These are phyloP conservation scores for Penicillium nucicola DNA, from an alignment of 495 filamentous ascomycete genomes.

Conservation along the genomic window DNA sequence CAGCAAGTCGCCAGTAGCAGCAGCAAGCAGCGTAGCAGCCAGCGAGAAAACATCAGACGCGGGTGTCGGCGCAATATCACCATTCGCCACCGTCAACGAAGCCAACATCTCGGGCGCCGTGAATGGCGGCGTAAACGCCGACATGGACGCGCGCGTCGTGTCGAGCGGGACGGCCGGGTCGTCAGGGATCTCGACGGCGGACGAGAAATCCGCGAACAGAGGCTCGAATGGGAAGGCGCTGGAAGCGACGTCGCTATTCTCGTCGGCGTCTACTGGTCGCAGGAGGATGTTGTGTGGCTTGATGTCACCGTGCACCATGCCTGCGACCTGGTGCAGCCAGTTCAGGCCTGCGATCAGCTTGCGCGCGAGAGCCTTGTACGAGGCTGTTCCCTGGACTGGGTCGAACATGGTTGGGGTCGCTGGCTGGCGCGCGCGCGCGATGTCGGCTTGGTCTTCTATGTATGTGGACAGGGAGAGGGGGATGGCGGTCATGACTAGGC, in stretches of 20 bases:
- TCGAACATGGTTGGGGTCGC: constrained; percentile 51
- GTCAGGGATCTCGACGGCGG: constrained; percentile 38
- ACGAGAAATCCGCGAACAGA: constrained; percentile 59
- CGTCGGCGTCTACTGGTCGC: constrained; percentile 13
- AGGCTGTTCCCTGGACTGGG: constrained; percentile 39
- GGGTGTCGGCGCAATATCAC: constrained; percentile 12
- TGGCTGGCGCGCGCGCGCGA: constrained; percentile 22
- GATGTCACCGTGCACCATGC: constrained; percentile 46
- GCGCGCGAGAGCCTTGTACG: constrained; percentile 45
- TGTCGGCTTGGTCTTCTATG: constrained; percentile 36
- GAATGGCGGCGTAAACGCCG: constrained; percentile 56
- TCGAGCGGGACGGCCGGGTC: constrained; percentile 11
- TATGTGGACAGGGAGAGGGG: constrained; percentile 49
- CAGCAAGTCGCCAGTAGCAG: constrained; percentile 50
- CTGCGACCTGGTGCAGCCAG: constrained; percentile 46
- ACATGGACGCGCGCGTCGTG: constrained; percentile 26
- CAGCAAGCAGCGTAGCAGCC: constrained; percentile 52
- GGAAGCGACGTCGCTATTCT: background rate
- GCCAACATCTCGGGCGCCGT: constrained; percentile 53
- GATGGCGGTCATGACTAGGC: constrained; percentile 53
- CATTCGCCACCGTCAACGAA: constrained; percentile 27
- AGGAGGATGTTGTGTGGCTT: constrained; percentile 46
- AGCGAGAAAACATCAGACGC: constrained; percentile 47
- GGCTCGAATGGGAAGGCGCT: constrained; percentile 37
- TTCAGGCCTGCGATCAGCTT: constrained; percentile 47